Evolutionary conservation across 2,329 filamentous ascomycete genomes (phyloP).

Genomic region (Eutypella sp.): DNA sequence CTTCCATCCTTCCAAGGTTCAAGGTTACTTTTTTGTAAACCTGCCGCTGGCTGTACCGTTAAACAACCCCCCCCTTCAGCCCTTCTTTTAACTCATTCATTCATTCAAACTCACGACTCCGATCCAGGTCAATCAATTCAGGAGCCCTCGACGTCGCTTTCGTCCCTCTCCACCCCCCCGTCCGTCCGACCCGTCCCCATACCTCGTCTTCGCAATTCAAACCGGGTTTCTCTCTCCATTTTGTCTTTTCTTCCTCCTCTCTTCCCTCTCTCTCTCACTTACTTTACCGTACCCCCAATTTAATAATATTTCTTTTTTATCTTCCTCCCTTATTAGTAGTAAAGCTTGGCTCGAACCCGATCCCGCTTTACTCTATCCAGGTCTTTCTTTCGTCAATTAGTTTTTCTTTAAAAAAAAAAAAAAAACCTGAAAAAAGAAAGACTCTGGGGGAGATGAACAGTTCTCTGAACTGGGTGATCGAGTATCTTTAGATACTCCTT

Average conservation of each 20-base stretch:
- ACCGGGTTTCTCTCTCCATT: too few relatives aligned
- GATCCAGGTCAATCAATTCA: not conserved
- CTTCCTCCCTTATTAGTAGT: not conserved
- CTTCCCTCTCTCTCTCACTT: too few relatives aligned
- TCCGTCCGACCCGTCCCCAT: too few relatives aligned
- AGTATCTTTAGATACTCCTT: slow-evolving; percentile 26
- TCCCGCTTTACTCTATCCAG: not conserved
- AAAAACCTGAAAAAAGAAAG: slow-evolving; percentile 3
- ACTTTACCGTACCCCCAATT: too few relatives aligned
- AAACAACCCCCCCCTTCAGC: too few relatives aligned
- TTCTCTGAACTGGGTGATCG: slow-evolving; percentile 10
- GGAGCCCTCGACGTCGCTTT: not conserved
- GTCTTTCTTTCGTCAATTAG: not conserved
- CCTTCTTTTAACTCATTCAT: too few relatives aligned
- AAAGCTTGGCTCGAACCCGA: not conserved
- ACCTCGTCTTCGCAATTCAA: not conserved
- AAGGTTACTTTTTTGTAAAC: too few relatives aligned
- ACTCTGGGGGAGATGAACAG: slow-evolving; percentile 3
- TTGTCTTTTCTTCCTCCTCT: too few relatives aligned
- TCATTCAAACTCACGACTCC: not conserved
- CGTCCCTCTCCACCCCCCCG: too few relatives aligned
- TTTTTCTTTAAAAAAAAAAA: too few relatives aligned
- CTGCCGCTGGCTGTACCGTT: not conserved
- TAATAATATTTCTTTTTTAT: too few relatives aligned
- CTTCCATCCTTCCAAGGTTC: too few relatives aligned